Conservation (phyloP, 352 stramenopile genomes). For the Phytophthora nicotianae region DNA sequence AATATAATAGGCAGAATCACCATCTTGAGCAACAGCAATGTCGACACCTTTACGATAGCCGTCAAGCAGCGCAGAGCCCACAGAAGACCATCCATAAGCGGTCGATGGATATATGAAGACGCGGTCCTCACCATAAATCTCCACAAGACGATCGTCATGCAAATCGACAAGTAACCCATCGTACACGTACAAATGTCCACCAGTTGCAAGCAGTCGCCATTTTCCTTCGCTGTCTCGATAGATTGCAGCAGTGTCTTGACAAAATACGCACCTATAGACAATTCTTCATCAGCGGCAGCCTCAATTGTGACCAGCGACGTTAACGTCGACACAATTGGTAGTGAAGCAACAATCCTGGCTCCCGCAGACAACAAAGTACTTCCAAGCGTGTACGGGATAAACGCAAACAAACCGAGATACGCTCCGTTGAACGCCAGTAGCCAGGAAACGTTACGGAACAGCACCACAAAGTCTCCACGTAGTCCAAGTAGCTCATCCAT, state of each 20-base stretch:
- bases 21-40: slow-evolving; percentile 98
- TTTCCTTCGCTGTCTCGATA: slow-evolving; percentile 59
- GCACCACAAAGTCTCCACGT: slow-evolving; percentile 91
- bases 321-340: slow-evolving; percentile 48
- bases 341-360: slow-evolving; percentile 58
- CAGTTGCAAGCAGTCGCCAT: slow-evolving; percentile 84
- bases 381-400: slow-evolving; percentile 95
- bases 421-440: slow-evolving; percentile 97
- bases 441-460: slow-evolving; percentile 97
- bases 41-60: slow-evolving; percentile 94
- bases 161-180: slow-evolving; percentile 84
- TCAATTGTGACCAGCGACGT: slow-evolving; percentile 28
- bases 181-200: slow-evolving; percentile 83
- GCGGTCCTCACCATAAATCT: slow-evolving; percentile 84
- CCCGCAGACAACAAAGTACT: slow-evolving; percentile 86
- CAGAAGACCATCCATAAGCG: slow-evolving; percentile 77
- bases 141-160: slow-evolving; percentile 85
- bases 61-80: slow-evolving; percentile 84
- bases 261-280: slow-evolving; percentile 42
- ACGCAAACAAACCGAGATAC: slow-evolving; percentile 96
- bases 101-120: slow-evolving; percentile 84
- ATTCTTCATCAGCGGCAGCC: slow-evolving; percentile 23
- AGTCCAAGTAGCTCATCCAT: slow-evolving; percentile 98
- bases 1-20: slow-evolving; percentile 95
- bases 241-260: slow-evolving; percentile 61